These are phyloP conservation scores for Parmelia sp. DNA, from an alignment of 495 filamentous ascomycete species.

Conservation along the genomic window DNA sequence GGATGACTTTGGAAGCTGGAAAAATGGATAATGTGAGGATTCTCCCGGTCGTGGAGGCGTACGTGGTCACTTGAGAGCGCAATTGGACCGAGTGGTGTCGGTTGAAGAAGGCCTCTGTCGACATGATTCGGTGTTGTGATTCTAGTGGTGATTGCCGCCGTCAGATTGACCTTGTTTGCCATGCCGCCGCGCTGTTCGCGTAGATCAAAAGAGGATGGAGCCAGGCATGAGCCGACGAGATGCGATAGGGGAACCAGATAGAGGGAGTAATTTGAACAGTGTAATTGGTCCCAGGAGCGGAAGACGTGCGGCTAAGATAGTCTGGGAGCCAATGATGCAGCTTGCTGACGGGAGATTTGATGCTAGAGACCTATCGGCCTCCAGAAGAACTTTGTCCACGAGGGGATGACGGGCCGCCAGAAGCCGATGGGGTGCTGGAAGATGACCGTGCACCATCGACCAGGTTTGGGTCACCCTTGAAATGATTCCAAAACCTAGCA, in stretches of 20 bases:
- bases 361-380: not conserved
- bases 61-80: not conserved
- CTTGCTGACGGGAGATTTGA: not conserved
- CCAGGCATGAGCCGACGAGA: not conserved
- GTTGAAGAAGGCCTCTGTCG: not conserved
- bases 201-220: not conserved
- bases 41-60: not conserved
- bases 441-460: slow-evolving; percentile 18
- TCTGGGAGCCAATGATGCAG: not conserved
- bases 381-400: not conserved
- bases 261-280: not conserved
- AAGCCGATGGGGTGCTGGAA: slow-evolving; percentile 8
- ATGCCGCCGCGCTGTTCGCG: not conserved
- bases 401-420: not conserved
- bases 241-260: not conserved
- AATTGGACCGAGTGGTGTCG: not conserved
- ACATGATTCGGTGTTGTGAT: not conserved
- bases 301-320: not conserved
- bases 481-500: slow-evolving; percentile 45
- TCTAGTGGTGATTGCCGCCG: not conserved
- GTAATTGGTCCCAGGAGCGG: slow-evolving; percentile 1
- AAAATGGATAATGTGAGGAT: not conserved
- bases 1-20: not conserved
- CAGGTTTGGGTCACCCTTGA: slow-evolving; percentile 27
- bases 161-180: not conserved